Percentiles rank a stretch among this genome's conserved stretches.
phyloP scores from a whole-genome alignment of 2,329 filamentous ascomycete genomes.

The Apiospora koreana region DNA sequence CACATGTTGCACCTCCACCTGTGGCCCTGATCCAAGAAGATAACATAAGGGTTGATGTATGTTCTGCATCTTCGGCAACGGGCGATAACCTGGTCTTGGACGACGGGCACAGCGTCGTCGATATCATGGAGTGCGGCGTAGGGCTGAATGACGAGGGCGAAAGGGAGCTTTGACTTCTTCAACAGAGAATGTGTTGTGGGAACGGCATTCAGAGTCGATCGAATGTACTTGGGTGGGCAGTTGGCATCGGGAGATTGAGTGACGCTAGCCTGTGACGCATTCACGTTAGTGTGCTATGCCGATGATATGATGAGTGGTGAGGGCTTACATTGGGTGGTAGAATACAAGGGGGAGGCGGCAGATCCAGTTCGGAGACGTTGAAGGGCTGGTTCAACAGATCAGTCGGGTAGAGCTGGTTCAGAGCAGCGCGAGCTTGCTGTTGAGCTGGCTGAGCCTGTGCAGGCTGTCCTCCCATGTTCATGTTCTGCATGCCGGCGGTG shows the following conservation, averaged over 20 bases:
- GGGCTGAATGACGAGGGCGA: constrained; percentile 93
- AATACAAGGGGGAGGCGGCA: constrained; percentile 87
- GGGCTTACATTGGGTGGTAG: constrained; percentile 84
- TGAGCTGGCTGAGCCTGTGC: constrained; percentile 48
- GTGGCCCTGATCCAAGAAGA: constrained; percentile 95
- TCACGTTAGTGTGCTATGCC: constrained; percentile 38
- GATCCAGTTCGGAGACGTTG: constrained; percentile 88
- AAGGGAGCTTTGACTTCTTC: constrained; percentile 95
- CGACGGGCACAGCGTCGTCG: constrained; percentile 86
- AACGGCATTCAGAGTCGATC: constrained; percentile 91
- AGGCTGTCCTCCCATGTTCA: constrained; percentile 70
- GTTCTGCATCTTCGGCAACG: constrained; percentile 93
- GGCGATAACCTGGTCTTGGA: constrained; percentile 96
- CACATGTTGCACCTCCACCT: constrained; percentile 99
- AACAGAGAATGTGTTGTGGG: constrained; percentile 89
- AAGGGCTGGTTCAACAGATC: constrained; percentile 92
- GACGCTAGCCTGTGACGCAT: constrained; percentile 68
- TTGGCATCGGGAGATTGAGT: constrained; percentile 91
- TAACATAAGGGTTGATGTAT: constrained; percentile 97
- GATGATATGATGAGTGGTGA: background rate
- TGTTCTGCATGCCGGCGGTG: constrained; percentile 34
- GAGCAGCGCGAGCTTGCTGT: constrained; percentile 44
- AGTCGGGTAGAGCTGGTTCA: constrained; percentile 91
- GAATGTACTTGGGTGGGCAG: constrained; percentile 89
- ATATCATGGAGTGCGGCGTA: constrained; percentile 91